phyloP scores from a whole-genome alignment of 176 grass and related monocot genomes.

The Leersia perrieri region DNA sequence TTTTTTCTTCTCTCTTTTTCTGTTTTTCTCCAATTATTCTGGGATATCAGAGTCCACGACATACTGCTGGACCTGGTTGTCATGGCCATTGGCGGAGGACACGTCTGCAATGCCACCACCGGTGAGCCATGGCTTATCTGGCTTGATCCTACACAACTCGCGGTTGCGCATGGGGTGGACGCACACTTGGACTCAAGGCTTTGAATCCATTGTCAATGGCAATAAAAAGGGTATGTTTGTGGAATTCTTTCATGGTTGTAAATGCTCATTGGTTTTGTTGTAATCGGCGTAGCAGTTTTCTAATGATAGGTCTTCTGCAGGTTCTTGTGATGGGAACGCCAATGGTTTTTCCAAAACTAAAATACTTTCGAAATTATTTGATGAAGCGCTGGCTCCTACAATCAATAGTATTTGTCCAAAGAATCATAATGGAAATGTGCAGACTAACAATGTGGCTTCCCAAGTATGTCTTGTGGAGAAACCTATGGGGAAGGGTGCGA shows the following conservation, averaged over 20 bases:
- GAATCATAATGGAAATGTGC: neutral
- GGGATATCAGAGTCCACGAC: too few species aligned
- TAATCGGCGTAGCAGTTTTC: neutral
- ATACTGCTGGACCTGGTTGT: too few species aligned
- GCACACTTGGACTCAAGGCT: too few species aligned
- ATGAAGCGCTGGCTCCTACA: neutral
- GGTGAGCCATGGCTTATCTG: too few species aligned
- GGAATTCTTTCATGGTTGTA: neutral
- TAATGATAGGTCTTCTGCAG: constrained; percentile 6
- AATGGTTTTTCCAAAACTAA: neutral
- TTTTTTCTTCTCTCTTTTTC: too few species aligned
- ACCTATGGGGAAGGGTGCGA: neutral
- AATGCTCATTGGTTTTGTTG: neutral
- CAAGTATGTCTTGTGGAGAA: neutral
- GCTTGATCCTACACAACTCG: too few species aligned
- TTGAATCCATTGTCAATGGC: constrained; percentile 17
- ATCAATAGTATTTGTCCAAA: neutral
- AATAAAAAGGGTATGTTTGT: constrained; percentile 4
- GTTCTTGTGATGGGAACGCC: neutral
- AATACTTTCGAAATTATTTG: neutral
- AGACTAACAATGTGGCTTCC: neutral
- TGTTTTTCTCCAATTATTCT: too few species aligned
- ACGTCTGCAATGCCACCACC: too few species aligned
- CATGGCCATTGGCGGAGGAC: too few species aligned
- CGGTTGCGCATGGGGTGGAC: too few species aligned